Base-by-base conservation (phyloP, 2,329 filamentous ascomycete species). In the Ustilaginoidea virens region DNA sequence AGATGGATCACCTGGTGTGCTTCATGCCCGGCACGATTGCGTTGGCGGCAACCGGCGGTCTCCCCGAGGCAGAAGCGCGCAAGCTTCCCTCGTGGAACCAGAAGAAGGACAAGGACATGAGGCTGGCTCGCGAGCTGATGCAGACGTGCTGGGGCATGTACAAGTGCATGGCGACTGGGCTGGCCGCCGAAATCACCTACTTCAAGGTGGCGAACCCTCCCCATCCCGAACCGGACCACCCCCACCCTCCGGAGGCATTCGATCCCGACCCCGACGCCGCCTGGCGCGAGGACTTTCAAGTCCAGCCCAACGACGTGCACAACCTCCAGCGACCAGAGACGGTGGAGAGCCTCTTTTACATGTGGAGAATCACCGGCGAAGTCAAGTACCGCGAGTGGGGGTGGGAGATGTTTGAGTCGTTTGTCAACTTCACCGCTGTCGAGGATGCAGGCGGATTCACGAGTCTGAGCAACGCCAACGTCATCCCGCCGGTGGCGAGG, bases 111-210 rank as follows among this genome's bases (percentile, higher is more conserved):
- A 78, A 80, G 36, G 83, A 96, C 48, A 86, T 98, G 59, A 57
- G 72, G 36, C 71, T 98, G 17, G 85, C 90, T 1, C 73, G 73
- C 39, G 87, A 98, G 58, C 63, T 98, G 32, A 94, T 81, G 63
- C 87, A 93, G 36, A 96, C 90, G 2, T 98, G 90, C 63, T 94
- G 87, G 81, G 86, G 81, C 45, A 98, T 92, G 73, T 98, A 98
- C 60, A 80, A 83, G 48, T 76, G 66, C 43, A 94, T 86, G 46
- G 70, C 74, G 7, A 96, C 90, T 0, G 87, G 86, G 0, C 69
- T 98, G n/a, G 86, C 90, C 0, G 76, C 81, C 1, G 90, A 98
- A 55, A 98, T 98, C 45, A 80, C 83, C 1, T 81, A 92, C 55
- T 98, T 98, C 55, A 65, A 81, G 30, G 66, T 92, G 31, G 66